Evolutionary conservation across 139 green algal species (phyloP).

Genomic region (Spirogloea muscicola): DNA sequence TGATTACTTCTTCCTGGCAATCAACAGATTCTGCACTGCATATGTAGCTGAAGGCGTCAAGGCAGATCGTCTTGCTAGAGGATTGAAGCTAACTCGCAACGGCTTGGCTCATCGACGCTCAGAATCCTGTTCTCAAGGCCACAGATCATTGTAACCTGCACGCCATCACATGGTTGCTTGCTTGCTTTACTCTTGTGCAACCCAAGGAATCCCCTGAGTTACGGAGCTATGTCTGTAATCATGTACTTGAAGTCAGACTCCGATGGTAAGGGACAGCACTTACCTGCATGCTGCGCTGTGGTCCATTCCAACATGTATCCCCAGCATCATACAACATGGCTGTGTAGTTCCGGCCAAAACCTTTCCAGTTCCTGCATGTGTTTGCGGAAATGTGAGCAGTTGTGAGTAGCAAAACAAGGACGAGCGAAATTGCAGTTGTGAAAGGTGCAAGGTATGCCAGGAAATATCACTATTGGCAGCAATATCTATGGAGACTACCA

Average conservation of each 20-base stretch:
- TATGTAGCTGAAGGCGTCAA: too few relatives aligned
- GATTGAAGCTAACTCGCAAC: conserved; percentile 44
- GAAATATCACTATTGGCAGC: not conserved
- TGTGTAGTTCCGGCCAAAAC: conserved; percentile 45
- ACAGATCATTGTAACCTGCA: conserved; percentile 44
- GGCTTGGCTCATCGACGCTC: conserved; percentile 40
- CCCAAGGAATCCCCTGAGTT: not conserved
- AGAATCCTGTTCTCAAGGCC: conserved; percentile 31
- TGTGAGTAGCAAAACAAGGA: too few relatives aligned
- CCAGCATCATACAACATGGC: conserved; percentile 44
- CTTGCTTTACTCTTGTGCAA: not conserved
- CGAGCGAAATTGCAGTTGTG: too few relatives aligned
- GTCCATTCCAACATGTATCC: conserved; percentile 47
- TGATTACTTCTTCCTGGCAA: not conserved
- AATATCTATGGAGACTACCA: not conserved
- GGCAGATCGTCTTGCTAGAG: too few relatives aligned
- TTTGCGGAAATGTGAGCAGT: too few relatives aligned
- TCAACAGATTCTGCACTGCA: not conserved
- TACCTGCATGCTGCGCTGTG: conserved; percentile 41
- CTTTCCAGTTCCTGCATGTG: conserved; percentile 37
- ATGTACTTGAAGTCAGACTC: not conserved
- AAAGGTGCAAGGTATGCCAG: not conserved
- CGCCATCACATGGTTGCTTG: not conserved
- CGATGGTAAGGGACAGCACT: not conserved
- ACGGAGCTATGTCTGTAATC: not conserved